phyloP scores from a whole-genome alignment of 2,329 filamentous ascomycete species.

The Phaeosphaeria sp. region DNA sequence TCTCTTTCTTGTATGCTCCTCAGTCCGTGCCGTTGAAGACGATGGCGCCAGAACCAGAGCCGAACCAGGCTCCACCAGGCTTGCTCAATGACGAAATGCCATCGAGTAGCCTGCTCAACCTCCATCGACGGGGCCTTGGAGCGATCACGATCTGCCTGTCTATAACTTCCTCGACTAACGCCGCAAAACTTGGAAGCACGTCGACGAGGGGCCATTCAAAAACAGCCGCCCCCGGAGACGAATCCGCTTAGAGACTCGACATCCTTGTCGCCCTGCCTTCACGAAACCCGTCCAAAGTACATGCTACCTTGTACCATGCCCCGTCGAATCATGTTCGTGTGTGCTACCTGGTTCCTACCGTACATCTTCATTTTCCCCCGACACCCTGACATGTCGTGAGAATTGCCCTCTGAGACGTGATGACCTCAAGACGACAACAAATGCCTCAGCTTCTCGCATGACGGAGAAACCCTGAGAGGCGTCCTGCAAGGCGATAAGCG shows the following conservation, averaged over 20 bases:
- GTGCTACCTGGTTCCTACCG: constrained; percentile 12
- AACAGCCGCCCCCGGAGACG: constrained; percentile 24
- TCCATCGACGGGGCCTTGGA: background rate
- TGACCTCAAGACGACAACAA: background rate
- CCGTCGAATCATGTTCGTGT: constrained; percentile 26
- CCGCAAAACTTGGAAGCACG: constrained; percentile 28
- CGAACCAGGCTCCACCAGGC: constrained; percentile 27
- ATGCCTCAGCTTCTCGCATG: background rate
- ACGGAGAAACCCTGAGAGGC: background rate
- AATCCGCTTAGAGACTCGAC: constrained; percentile 10
- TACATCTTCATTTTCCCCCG: background rate
- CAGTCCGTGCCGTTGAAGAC: constrained; percentile 28
- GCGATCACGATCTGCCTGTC: constrained; percentile 15
- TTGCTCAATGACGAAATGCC: constrained; percentile 31
- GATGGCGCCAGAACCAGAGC: constrained; percentile 29
- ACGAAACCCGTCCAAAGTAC: constrained; percentile 11
- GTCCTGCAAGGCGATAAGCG: background rate
- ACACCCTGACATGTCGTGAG: background rate
- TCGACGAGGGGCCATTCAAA: constrained; percentile 2
- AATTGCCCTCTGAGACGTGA: background rate
- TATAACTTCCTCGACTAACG: constrained; percentile 27
- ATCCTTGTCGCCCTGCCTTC: constrained; percentile 11
- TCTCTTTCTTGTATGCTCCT: constrained; percentile 8
- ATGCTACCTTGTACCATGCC: constrained; percentile 3
- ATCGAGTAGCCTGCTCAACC: background rate